Evolutionary conservation across 129 eudicot genomes (phyloP).

Genomic region (Lactuca sativa): DNA sequence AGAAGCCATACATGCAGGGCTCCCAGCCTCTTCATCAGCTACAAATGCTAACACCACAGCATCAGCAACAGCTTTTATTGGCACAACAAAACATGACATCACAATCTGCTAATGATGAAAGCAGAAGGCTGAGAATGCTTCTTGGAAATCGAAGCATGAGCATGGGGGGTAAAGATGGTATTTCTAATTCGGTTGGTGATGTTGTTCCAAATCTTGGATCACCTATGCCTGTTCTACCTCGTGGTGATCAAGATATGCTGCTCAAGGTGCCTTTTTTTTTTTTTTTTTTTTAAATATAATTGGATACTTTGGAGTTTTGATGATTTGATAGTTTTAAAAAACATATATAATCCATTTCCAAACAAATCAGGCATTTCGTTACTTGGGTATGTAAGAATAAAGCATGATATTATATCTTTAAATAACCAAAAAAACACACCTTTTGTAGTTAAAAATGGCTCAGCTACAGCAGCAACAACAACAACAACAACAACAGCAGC

Average conservation of each 20-base stretch:
- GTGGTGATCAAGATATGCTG: conserved; percentile 79
- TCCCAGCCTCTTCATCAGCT: conserved; percentile 71
- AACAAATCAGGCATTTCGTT: no score
- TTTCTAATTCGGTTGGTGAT: conserved; percentile 78
- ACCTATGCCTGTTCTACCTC: conserved; percentile 67
- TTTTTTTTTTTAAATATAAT: not conserved
- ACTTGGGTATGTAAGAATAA: no score
- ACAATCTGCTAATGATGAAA: conserved; percentile 86
- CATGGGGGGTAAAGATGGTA: conserved; percentile 68
- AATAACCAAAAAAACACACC: not conserved
- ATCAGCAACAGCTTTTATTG: conserved; percentile 75
- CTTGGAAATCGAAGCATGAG: conserved; percentile 63
- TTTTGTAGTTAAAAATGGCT: conserved; percentile 61
- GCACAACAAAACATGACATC: conserved; percentile 76
- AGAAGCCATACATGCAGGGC: conserved; percentile 72
- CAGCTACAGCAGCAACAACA: conserved; percentile 2
- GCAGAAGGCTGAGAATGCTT: conserved; percentile 87
- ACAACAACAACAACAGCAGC: conserved; percentile 21
- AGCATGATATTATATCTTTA: not conserved
- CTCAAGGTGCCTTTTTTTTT: conserved; percentile 51
- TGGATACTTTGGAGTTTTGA: no score
- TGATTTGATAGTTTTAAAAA: no score
- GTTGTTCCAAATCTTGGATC: conserved; percentile 74
- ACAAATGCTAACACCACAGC: conserved; percentile 82
- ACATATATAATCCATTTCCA: no score